Percentiles rank a stretch among this genome's conserved stretches.
phyloP scores from a whole-genome alignment of 305 asterid species.

The Stenogyne calaminthoides region DNA sequence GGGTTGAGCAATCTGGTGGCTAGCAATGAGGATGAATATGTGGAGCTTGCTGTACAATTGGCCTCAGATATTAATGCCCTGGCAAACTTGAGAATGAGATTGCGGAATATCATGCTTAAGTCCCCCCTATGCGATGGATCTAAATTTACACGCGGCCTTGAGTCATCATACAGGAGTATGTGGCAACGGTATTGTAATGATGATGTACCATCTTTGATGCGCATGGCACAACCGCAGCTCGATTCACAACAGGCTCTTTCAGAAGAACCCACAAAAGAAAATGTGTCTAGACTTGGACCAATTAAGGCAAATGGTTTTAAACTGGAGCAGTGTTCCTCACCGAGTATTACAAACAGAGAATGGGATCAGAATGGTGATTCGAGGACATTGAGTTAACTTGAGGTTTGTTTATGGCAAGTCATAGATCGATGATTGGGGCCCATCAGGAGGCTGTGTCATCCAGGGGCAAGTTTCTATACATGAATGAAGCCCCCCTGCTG shows the following conservation, averaged over 20 bases:
- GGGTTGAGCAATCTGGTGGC: slow-evolving; percentile 83
- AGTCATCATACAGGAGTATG: slow-evolving; percentile 72
- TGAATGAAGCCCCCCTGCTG: slow-evolving; percentile 6
- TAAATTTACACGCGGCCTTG: slow-evolving; percentile 65
- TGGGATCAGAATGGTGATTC: slow-evolving; percentile 22
- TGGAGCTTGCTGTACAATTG: slow-evolving; percentile 65
- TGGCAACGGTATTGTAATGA: slow-evolving; percentile 85
- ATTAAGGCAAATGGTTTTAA: slow-evolving; percentile 61
- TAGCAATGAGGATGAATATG: slow-evolving; percentile 83
- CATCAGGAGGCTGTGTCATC: background rate
- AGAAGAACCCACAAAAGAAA: slow-evolving; percentile 40
- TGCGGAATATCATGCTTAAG: slow-evolving; percentile 80
- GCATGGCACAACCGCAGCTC: slow-evolving; percentile 43
- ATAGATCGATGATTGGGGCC: background rate
- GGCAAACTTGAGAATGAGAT: slow-evolving; percentile 70
- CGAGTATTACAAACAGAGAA: slow-evolving; percentile 38
- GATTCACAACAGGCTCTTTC: background rate
- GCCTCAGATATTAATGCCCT: slow-evolving; percentile 78
- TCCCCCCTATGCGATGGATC: slow-evolving; percentile 88
- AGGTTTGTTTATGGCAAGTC: background rate
- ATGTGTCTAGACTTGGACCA: slow-evolving; percentile 22
- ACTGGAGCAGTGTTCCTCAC: slow-evolving; percentile 36
- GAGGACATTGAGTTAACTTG: slow-evolving; percentile 2
- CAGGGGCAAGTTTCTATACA: slow-evolving; percentile 7
- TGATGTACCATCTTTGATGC: slow-evolving; percentile 76